phyloP scores from a whole-genome alignment of 768 basidiomycete species.

The Pleurotus tuber-regium region DNA sequence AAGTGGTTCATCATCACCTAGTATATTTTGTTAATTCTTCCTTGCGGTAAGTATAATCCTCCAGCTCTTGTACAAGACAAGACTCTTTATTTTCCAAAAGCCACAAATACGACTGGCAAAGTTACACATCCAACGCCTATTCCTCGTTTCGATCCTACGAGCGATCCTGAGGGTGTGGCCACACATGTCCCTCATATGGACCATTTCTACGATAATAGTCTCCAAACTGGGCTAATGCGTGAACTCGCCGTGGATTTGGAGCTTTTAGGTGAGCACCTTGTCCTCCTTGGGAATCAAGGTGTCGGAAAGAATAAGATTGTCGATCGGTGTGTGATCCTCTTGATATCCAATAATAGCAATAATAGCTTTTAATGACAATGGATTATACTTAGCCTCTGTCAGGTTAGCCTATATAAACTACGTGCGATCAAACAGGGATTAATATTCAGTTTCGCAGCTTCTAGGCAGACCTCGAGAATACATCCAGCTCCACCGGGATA shows the following conservation, averaged over 20 bases:
- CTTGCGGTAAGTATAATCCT: slow-evolving; percentile 42
- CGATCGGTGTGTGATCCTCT: slow-evolving; percentile 34
- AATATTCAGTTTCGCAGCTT: slow-evolving; percentile 36
- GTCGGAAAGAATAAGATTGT: slow-evolving; percentile 9
- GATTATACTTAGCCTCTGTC: slow-evolving; percentile 41
- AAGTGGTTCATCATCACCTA: no score
- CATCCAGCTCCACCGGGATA: slow-evolving; percentile 68
- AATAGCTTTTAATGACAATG: neutral
- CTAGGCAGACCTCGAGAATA: slow-evolving; percentile 64
- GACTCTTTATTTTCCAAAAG: slow-evolving; percentile 44
- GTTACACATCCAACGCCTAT: slow-evolving; percentile 33
- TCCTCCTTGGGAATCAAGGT: slow-evolving; percentile 60
- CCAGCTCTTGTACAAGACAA: slow-evolving; percentile 37
- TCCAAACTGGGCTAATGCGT: slow-evolving; percentile 66
- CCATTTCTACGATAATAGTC: slow-evolving; percentile 67
- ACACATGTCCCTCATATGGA: slow-evolving; percentile 68
- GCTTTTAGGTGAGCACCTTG: slow-evolving; percentile 59
- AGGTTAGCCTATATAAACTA: slow-evolving; percentile 32
- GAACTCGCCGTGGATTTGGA: slow-evolving; percentile 64
- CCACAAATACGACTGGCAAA: slow-evolving; percentile 31
- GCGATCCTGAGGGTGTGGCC: slow-evolving; percentile 52
- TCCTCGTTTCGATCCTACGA: slow-evolving; percentile 44
- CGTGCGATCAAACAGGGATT: neutral
- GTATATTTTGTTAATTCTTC: no score
- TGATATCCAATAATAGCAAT: no score